Evolutionary conservation across 2,329 filamentous ascomycete species (phyloP).

Genomic region (Blumeria hordei): DNA sequence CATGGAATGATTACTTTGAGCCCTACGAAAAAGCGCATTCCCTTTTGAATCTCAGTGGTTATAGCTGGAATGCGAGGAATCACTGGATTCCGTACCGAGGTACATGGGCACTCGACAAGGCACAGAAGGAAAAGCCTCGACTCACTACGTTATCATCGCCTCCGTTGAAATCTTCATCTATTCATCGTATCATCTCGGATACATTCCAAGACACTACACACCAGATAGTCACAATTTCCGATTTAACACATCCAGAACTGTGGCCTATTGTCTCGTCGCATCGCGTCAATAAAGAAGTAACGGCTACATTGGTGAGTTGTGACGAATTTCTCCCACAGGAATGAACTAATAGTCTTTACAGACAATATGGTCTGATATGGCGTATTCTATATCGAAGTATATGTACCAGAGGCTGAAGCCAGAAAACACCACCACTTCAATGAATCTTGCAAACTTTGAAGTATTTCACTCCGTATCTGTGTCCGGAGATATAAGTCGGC

Average conservation of each 20-base stretch:
- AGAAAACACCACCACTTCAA: conserved; percentile 14
- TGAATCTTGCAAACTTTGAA: conserved; percentile 18
- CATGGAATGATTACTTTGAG: conserved; percentile 48
- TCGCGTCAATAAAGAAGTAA: conserved; percentile 4
- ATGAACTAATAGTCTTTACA: conserved; percentile 9
- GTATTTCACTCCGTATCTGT: conserved; percentile 17
- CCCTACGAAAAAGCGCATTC: conserved; percentile 32
- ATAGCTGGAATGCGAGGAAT: conserved; percentile 45
- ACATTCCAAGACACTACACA: conserved; percentile 12
- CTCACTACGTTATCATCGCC: background rate
- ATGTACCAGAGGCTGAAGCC: conserved; percentile 21
- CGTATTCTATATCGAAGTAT: conserved; percentile 31
- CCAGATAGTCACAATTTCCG: conserved; percentile 2
- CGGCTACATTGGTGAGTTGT: conserved; percentile 18
- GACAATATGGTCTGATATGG: conserved; percentile 34
- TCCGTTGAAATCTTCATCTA: conserved; percentile 18
- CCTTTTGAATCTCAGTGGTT: conserved; percentile 40
- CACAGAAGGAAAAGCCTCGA: conserved; percentile 16
- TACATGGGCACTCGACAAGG: conserved; percentile 46
- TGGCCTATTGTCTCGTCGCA: conserved; percentile 3
- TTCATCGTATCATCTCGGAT: conserved; percentile 28
- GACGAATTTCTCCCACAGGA: background rate
- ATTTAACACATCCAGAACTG: conserved; percentile 4
- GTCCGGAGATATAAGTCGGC: conserved; percentile 11
- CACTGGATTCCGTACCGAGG: conserved; percentile 42